Percentiles rank a stretch among this genome's conserved stretches.
Evolutionary conservation across 1,284 basidiomycete genomes (phyloP).

Genomic region (Sphagnurus paluster): DNA sequence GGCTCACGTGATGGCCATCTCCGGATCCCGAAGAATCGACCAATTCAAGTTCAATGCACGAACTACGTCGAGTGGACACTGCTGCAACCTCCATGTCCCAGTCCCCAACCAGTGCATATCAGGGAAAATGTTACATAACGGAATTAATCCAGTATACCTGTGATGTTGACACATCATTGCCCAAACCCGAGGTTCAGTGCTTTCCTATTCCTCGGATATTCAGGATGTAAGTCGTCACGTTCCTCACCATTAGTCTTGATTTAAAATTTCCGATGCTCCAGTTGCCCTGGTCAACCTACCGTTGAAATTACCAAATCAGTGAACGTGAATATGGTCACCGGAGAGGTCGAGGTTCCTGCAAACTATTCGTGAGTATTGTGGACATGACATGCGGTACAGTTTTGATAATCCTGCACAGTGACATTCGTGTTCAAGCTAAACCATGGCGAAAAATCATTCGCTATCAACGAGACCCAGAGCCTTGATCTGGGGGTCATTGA

Average conservation of each 20-base stretch:
- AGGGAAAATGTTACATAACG: conserved; percentile 52
- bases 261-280: conserved; percentile 27
- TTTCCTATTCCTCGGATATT: conserved; percentile 73
- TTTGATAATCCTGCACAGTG: conserved; percentile 27
- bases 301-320: conserved; percentile 68
- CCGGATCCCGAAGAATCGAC: conserved; percentile 1
- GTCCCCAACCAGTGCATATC: too few relatives aligned
- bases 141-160: conserved; percentile 76
- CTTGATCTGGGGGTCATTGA: too few relatives aligned
- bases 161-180: conserved; percentile 33
- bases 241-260: neutral
- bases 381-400: neutral
- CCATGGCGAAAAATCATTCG: conserved; percentile 49
- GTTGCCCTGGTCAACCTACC: conserved; percentile 63
- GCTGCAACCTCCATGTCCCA: neutral
- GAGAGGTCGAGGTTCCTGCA: conserved; percentile 58
- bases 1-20: conserved; percentile 29
- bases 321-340: conserved; percentile 58
- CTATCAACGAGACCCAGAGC: conserved; percentile 13
- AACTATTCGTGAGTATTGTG: conserved; percentile 19
- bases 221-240: conserved; percentile 57
- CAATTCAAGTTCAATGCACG: too few relatives aligned
- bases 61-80: too few relatives aligned
- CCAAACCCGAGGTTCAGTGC: conserved; percentile 49
- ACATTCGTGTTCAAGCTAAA: conserved; percentile 46